Percentiles rank a stretch among this genome's conserved stretches.
Evolutionary conservation across 495 filamentous ascomycete genomes (phyloP).

Genomic region (Penicillium cinerascens): DNA sequence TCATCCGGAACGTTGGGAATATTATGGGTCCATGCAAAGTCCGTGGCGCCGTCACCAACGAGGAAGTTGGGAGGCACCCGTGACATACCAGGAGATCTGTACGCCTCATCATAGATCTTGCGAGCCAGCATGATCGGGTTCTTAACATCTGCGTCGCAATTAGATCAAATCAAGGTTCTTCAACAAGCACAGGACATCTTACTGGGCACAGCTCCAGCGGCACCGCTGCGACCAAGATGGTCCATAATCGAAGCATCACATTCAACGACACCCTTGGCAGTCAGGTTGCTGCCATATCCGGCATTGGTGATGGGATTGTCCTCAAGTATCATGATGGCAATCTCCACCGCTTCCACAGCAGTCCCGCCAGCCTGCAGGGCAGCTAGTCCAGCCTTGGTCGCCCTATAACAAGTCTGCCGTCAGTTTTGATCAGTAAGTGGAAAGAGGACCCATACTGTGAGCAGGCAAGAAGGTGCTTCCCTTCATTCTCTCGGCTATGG

Average conservation of each 20-base stretch:
- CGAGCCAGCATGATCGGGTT: conserved; percentile 90
- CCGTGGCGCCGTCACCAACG: conserved; percentile 75
- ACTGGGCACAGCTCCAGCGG: conserved; percentile 87
- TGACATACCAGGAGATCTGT: conserved; percentile 66
- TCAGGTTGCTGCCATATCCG: conserved; percentile 93
- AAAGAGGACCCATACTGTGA: conserved; percentile 60
- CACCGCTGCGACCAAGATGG: conserved; percentile 85
- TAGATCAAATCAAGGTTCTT: conserved; percentile 1
- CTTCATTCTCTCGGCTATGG: conserved; percentile 81
- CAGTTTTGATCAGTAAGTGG: neutral
- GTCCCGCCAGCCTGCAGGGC: conserved; percentile 72
- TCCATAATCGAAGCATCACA: conserved; percentile 93
- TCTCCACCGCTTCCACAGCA: conserved; percentile 88
- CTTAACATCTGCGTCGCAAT: conserved; percentile 62
- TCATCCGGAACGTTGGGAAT: conserved; percentile 67
- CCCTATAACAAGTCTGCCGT: conserved; percentile 49
- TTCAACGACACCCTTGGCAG: conserved; percentile 84
- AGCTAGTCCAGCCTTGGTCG: conserved; percentile 73
- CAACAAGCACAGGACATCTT: conserved; percentile 32
- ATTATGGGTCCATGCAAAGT: conserved; percentile 77
- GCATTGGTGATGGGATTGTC: conserved; percentile 95
- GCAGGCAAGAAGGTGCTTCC: conserved; percentile 77
- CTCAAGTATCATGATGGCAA: conserved; percentile 81
- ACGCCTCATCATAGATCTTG: conserved; percentile 71
- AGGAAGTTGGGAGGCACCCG: conserved; percentile 92